These are phyloP conservation scores for Uronychia setigera DNA, from an alignment of 73 alveolate species.

Conservation along the genomic window DNA sequence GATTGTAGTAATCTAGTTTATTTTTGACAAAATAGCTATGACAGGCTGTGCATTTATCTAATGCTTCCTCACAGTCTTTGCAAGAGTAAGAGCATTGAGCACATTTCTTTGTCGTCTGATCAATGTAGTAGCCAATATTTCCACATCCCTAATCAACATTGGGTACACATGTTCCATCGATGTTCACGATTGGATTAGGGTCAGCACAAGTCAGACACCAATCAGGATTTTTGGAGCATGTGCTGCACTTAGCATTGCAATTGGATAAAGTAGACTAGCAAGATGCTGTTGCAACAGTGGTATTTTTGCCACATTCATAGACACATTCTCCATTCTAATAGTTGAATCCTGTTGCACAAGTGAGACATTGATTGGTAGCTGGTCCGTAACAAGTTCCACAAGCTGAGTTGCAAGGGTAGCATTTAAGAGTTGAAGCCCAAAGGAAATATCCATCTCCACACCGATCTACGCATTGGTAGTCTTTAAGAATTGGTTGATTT, in stretches of 20 bases:
- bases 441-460: constrained; percentile 51
- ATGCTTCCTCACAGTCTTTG: constrained; percentile 11
- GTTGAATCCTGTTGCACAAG: constrained; percentile 36
- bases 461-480: constrained; percentile 40
- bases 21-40: neutral
- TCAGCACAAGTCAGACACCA: constrained; percentile 12
- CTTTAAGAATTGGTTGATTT: constrained; percentile 34
- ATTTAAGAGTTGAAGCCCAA: neutral
- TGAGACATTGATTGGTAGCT: constrained; percentile 41
- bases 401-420: constrained; percentile 37
- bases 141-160: neutral
- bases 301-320: constrained; percentile 44
- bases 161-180: constrained; percentile 5
- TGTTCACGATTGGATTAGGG: constrained; percentile 10
- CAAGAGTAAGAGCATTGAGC: constrained; percentile 2
- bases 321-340: constrained; percentile 45
- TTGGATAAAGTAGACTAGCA: constrained; percentile 9
- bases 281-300: constrained; percentile 17
- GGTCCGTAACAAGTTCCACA: constrained; percentile 48
- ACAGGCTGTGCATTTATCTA: neutral
- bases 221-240: constrained; percentile 16
- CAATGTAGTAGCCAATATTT: constrained; percentile 11
- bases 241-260: constrained; percentile 5
- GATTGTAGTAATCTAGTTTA: neutral
- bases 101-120: constrained; percentile 5